A percentile compares a stretch with the other conserved stretches of the same genome.
These are phyloP conservation scores for Xylaria flabelliformis DNA, from an alignment of 495 filamentous ascomycete genomes.

Conservation along the genomic window DNA sequence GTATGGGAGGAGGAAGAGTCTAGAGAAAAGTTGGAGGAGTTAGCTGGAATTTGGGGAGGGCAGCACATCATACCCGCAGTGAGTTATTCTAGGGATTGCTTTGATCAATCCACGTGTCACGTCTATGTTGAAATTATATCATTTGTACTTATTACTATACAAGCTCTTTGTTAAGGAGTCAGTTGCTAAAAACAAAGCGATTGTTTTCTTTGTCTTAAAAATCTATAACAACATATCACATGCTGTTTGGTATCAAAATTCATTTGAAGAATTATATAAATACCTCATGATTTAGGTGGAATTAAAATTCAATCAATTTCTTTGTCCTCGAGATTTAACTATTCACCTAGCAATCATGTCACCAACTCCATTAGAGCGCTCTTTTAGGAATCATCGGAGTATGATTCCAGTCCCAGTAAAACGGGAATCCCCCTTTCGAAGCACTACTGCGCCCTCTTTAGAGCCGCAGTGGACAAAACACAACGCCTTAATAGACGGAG, in stretches of 20 bases:
- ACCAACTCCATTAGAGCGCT: not conserved
- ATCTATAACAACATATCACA: not conserved
- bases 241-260: not conserved
- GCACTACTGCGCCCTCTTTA: not conserved
- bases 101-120: not conserved
- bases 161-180: not conserved
- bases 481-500: slow-evolving; percentile 14
- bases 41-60: not conserved
- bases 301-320: not conserved
- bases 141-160: not conserved
- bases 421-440: not conserved
- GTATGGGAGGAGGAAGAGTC: not conserved
- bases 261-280: not conserved
- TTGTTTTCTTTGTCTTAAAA: not conserved
- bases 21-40: not conserved
- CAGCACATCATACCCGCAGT: not conserved
- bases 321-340: not conserved
- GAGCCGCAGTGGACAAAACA: slow-evolving; percentile 23
- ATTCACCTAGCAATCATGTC: not conserved
- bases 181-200: not conserved
- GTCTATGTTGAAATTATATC: not conserved
- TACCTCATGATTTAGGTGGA: not conserved
- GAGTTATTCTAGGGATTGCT: not conserved
- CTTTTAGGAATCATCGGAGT: not conserved
- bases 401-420: not conserved